A percentile compares a stretch with the other conserved stretches of the same genome.
These are phyloP conservation scores for Metschnikowia anglica DNA, from an alignment of 805 yeast genomes.

Conservation along the genomic window DNA sequence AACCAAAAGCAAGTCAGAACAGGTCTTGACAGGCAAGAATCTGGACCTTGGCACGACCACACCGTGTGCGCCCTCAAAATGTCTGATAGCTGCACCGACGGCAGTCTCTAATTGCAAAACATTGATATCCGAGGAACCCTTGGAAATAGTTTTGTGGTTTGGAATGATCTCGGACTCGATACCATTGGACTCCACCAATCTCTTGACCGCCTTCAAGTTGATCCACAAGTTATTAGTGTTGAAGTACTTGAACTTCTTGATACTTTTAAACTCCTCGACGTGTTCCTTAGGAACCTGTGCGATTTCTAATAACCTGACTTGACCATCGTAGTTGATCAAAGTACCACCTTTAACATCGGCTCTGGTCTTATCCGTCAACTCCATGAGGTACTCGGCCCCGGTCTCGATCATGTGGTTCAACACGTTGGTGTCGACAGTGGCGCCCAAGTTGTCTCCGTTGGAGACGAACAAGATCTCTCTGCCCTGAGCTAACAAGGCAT, in stretches of 20 bases:
- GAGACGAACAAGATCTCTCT: constrained; percentile 94
- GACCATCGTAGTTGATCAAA: constrained; percentile 91
- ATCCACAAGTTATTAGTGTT: constrained; percentile 99
- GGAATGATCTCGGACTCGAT: constrained; percentile 94
- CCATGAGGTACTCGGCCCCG: constrained; percentile 94
- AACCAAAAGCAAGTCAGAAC: constrained; percentile 90
- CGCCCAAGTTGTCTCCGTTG: constrained; percentile 98
- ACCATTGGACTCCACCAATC: constrained; percentile 79
- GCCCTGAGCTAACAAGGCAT: constrained; percentile 84
- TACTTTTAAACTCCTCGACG: constrained; percentile 95
- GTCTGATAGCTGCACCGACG: constrained; percentile 98
- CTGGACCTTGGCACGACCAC: constrained; percentile 98
- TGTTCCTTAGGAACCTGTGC: constrained; percentile 99
- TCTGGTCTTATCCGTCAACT: constrained; percentile 96
- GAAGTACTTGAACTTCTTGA: constrained; percentile 96
- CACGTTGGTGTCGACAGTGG: constrained; percentile 91
- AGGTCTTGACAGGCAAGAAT: constrained; percentile 96
- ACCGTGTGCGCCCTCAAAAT: constrained; percentile 93
- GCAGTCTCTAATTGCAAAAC: constrained; percentile 98
- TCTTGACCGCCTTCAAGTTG: constrained; percentile 89
- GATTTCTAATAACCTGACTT: constrained; percentile 90
- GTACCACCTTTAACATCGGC: constrained; percentile 99
- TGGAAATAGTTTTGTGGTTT: constrained; percentile 78
- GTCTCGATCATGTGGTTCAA: constrained; percentile 91
- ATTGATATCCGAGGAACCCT: constrained; percentile 74